Evolutionary conservation across 371 early-diverging fungal genomes (phyloP).

Genomic region (Actinomortierella wolfii): DNA sequence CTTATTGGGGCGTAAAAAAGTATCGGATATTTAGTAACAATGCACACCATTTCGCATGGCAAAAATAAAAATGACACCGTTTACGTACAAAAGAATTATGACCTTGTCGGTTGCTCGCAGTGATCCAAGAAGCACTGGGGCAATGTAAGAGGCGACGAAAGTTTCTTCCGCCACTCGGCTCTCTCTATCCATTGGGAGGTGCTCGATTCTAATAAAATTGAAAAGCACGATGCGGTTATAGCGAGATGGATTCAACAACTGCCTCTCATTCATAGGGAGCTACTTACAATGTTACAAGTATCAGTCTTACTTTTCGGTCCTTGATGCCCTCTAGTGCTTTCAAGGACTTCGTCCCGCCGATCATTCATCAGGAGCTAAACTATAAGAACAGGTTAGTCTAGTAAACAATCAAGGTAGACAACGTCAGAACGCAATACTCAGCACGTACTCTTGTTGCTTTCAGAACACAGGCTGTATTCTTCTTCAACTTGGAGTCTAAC

Average conservation of each 20-base stretch:
- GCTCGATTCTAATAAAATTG: slow-evolving; percentile 16
- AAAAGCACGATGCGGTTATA: slow-evolving; percentile 3
- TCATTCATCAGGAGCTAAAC: slow-evolving; percentile 20
- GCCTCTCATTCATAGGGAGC: not conserved
- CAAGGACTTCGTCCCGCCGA: slow-evolving; percentile 12
- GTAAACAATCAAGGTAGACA: slow-evolving; percentile 6
- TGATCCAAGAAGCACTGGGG: slow-evolving; percentile 14
- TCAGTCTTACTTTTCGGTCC: slow-evolving; percentile 14
- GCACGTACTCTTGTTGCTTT: slow-evolving; percentile 18
- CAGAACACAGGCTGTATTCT: slow-evolving; percentile 11
- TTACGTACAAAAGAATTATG: slow-evolving; percentile 20
- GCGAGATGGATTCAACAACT: not conserved
- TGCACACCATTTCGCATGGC: slow-evolving; percentile 8
- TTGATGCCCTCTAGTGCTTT: slow-evolving; percentile 9
- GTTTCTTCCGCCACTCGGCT: slow-evolving; percentile 12
- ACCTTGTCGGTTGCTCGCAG: slow-evolving; percentile 12
- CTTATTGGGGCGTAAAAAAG: slow-evolving; percentile 15
- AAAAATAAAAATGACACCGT: slow-evolving; percentile 4
- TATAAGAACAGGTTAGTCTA: slow-evolving; percentile 13
- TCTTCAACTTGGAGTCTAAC: slow-evolving; percentile 16
- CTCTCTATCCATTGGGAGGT: slow-evolving; percentile 13
- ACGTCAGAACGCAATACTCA: not conserved
- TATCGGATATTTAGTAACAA: slow-evolving; percentile 10
- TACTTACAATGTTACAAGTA: slow-evolving; percentile 17
- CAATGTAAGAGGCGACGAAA: slow-evolving; percentile 15